Conservation (phyloP, 208 protist genomes). For the Vickermania spadyakhi region DNA sequence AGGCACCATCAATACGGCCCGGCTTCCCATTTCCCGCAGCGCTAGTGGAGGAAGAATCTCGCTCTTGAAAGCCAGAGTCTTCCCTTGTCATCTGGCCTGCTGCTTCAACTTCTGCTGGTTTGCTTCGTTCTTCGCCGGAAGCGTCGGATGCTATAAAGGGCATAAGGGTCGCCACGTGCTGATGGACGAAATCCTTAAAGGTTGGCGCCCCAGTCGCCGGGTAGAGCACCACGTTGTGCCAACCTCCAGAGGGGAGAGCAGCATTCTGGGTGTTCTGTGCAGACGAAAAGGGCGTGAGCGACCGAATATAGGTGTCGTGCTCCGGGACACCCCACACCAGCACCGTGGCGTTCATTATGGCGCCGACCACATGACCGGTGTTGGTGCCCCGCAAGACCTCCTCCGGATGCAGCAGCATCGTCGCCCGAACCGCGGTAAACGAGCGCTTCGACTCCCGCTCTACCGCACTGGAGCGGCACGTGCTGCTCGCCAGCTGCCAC, state of each 20-base stretch:
- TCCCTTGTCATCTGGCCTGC: no score
- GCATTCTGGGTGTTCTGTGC: not conserved
- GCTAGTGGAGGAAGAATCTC: not conserved
- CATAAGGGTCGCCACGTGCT: not conserved
- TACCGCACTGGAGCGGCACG: not conserved
- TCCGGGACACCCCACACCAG: constrained; percentile 62
- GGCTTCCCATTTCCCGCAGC: no score
- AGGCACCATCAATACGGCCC: no score
- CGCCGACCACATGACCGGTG: constrained; percentile 75
- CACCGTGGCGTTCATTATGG: constrained; percentile 48
- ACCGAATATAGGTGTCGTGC: constrained; percentile 39
- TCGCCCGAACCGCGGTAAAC: constrained; percentile 3
- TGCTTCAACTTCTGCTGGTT: not conserved
- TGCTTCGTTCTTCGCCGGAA: not conserved
- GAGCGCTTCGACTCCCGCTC: not conserved
- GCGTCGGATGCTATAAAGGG: not conserved
- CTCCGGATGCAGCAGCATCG: constrained; percentile 68
- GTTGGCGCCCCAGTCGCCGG: constrained; percentile 18
- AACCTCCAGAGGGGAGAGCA: not conserved
- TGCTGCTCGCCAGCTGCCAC: constrained; percentile 5
- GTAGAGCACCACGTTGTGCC: constrained; percentile 33
- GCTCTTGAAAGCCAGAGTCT: not conserved
- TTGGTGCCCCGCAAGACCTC: constrained; percentile 81
- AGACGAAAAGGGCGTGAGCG: constrained; percentile 4
- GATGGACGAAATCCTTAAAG: constrained; percentile 17